Evolutionary conservation across 2,329 filamentous ascomycete species (phyloP).

Genomic region (Arachnomyces sp.): DNA sequence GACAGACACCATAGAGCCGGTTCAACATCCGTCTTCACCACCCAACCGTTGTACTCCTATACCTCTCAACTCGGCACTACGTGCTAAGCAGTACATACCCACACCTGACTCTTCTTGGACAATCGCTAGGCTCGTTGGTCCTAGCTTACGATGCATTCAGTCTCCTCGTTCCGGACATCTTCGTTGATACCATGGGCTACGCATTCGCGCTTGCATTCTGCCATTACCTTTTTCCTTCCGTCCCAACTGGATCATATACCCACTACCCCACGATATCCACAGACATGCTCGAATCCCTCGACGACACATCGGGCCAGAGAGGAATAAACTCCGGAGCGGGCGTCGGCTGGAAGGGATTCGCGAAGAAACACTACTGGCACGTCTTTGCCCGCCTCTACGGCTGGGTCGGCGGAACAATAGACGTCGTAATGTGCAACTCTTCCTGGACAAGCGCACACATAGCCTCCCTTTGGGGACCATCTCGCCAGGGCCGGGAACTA

Average conservation of each 20-base stretch:
- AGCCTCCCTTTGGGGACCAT: slow-evolving; percentile 65
- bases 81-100: slow-evolving; percentile 85
- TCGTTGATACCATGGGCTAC: slow-evolving; percentile 97
- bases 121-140: slow-evolving; percentile 80
- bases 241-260: slow-evolving; percentile 88
- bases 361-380: slow-evolving; percentile 80
- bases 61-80: slow-evolving; percentile 79
- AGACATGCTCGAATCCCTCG: slow-evolving; percentile 84
- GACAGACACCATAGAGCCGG: slow-evolving; percentile 51
- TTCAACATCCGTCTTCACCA: slow-evolving; percentile 89
- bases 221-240: slow-evolving; percentile 69
- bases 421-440: slow-evolving; percentile 96
- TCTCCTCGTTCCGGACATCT: slow-evolving; percentile 86
- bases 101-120: slow-evolving; percentile 85
- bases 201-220: slow-evolving; percentile 79
- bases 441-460: slow-evolving; percentile 88
- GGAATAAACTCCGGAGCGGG: slow-evolving; percentile 82
- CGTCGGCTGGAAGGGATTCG: slow-evolving; percentile 58
- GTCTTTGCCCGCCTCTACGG: slow-evolving; percentile 77
- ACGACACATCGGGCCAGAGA: slow-evolving; percentile 55
- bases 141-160: slow-evolving; percentile 88
- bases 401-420: slow-evolving; percentile 71
- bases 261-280: slow-evolving; percentile 98
- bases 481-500: slow-evolving; percentile 36
- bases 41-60: slow-evolving; percentile 78